Conservation (phyloP, 179 eudicot genomes). For the Beta lomatogona region DNA sequence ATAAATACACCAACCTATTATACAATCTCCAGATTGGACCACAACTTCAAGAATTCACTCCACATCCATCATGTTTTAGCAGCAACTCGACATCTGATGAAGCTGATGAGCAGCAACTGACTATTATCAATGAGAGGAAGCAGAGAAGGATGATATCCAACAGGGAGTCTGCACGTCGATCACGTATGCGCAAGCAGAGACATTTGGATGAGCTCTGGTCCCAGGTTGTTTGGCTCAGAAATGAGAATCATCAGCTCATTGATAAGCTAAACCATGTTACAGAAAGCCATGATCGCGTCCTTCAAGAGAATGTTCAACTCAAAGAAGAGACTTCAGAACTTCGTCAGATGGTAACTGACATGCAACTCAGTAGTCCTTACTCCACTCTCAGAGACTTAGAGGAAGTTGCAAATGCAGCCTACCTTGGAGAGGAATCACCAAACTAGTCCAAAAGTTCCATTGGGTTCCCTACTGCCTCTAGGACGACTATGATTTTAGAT, state of each 20-base stretch:
- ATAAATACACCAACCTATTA: conserved; percentile 46
- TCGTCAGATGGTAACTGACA: conserved; percentile 67
- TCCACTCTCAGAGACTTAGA: conserved; percentile 55
- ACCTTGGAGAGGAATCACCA: conserved; percentile 52
- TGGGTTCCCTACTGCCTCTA: neutral
- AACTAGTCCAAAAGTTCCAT: conserved; percentile 28
- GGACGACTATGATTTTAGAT: neutral
- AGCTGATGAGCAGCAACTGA: conserved; percentile 82
- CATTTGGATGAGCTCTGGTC: conserved; percentile 97
- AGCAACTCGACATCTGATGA: conserved; percentile 89
- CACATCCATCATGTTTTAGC: conserved; percentile 53
- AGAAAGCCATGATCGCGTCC: conserved; percentile 60
- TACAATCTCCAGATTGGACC: conserved; percentile 58
- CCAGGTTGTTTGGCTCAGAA: conserved; percentile 85
- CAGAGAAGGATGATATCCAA: conserved; percentile 98
- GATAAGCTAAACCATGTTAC: conserved; percentile 63
- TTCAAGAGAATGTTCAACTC: conserved; percentile 73
- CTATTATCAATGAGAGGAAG: conserved; percentile 85
- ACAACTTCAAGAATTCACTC: conserved; percentile 59
- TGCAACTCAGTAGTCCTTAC: conserved; percentile 74
- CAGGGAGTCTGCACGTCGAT: conserved; percentile 94
- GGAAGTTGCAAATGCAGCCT: conserved; percentile 50
- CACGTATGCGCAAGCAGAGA: conserved; percentile 95
- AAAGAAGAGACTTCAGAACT: conserved; percentile 75
- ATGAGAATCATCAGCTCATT: conserved; percentile 80